These are phyloP conservation scores for Apiospora koreana DNA, from an alignment of 2,329 filamentous ascomycete species.

Conservation along the genomic window DNA sequence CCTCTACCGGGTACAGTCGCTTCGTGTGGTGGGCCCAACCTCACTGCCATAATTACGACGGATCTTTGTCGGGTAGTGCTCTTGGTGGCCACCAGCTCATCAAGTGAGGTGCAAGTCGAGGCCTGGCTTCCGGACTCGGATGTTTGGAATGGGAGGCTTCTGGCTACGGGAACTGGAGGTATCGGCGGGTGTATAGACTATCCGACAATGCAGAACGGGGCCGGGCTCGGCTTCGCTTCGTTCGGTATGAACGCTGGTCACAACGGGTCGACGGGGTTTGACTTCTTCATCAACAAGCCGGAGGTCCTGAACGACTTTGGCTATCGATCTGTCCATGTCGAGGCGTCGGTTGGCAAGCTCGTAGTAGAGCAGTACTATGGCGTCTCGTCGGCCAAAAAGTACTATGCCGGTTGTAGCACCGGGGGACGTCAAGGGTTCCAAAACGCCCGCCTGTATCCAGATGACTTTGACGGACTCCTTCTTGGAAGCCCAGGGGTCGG, in stretches of 20 bases:
- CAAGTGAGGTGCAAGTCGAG: conserved; percentile 20
- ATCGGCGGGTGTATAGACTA: conserved; percentile 43
- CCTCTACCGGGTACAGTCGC: conserved; percentile 17
- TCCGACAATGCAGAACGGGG: conserved; percentile 38
- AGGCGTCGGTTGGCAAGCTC: conserved; percentile 45
- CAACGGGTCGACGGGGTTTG: conserved; percentile 34
- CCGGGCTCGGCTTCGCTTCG: conserved; percentile 37
- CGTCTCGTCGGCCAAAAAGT: conserved; percentile 38
- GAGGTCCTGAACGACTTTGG: conserved; percentile 32
- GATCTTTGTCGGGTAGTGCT: conserved; percentile 19
- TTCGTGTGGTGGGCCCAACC: conserved; percentile 18
- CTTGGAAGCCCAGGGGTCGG: conserved; percentile 40
- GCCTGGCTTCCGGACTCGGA: conserved; percentile 19
- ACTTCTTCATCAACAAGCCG: conserved; percentile 26
- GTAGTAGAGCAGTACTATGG: conserved; percentile 47
- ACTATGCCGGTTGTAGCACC: conserved; percentile 54
- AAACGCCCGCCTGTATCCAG: conserved; percentile 49
- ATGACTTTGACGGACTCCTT: conserved; percentile 55
- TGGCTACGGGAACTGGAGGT: conserved; percentile 43
- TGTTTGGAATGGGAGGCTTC: conserved; percentile 38
- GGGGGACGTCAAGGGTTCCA: conserved; percentile 55
- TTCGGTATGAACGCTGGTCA: conserved; percentile 44
- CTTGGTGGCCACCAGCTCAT: conserved; percentile 15
- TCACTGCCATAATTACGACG: conserved; percentile 14
- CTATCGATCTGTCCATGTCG: conserved; percentile 37